Base-by-base conservation (phyloP, 2,329 filamentous ascomycete genomes). In the Penicillium corylophilum region DNA sequence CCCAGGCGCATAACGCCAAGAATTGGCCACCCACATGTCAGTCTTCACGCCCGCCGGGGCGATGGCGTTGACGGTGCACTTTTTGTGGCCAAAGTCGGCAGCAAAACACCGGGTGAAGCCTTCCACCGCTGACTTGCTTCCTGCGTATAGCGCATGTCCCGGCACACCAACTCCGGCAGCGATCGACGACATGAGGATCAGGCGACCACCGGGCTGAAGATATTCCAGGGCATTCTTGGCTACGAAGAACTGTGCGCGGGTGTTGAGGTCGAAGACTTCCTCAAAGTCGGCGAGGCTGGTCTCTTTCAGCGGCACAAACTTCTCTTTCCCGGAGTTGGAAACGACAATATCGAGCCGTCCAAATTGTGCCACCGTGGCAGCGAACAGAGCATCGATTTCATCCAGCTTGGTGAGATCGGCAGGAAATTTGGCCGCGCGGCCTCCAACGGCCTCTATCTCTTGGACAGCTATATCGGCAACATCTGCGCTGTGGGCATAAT, bases 111-210 rank as follows among this genome's bases (percentile, higher is more conserved):
- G n/a, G n/a, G n/a, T n/a, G n/a, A n/a, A n/a, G n/a, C n/a, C n/a
- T n/a, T n/a, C n/a, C n/a, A n/a, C n/a, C n/a, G n/a, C n/a, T n/a
- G n/a, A n/a, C 26, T 91, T 91, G 70, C 79, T 84, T 12, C 83
- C 87, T 20, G 87, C 87, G 78, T 90, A 91, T 43, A 91, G 78
- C 13, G 85, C 79, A 69, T 90, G 87, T 65, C 84, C 82, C 54
- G 85, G 84, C n/a, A 90, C 85, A 44, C 82, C 85, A 68, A 83
- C 81, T 51, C 73, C 87, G 76, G 87, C 71, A 68, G 86, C 72
- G 70, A 89, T 89, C 51, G 82, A 86, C 26, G 81, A 83, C 83
- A 88, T 90, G 59, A 91, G 77, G 70, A 91, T 86, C 61, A 92
- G 81, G 41, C 88, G 80, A 28, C 88, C 88, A 51, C 87, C 85